Evolutionary conservation across 441 rosid species (phyloP).

Genomic region (Erodium texanum): DNA sequence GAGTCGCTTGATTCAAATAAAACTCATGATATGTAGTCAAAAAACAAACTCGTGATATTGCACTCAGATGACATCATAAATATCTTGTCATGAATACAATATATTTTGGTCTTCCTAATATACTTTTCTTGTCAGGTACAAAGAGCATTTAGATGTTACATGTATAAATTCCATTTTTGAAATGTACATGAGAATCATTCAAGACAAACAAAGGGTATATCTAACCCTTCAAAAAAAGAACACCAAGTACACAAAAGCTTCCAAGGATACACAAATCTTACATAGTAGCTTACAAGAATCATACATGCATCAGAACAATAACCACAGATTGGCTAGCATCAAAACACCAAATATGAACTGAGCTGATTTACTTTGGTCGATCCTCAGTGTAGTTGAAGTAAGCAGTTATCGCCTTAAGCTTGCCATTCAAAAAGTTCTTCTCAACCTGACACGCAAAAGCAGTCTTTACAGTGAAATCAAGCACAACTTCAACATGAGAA

Average conservation of each 20-base stretch:
- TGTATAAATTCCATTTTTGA: no score
- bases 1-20: no score
- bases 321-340: no score
- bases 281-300: neutral
- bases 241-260: neutral
- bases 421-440: slow-evolving; percentile 76
- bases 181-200: neutral
- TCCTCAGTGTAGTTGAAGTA: slow-evolving; percentile 36
- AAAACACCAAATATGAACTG: neutral
- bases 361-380: slow-evolving; percentile 9
- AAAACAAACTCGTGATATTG: no score
- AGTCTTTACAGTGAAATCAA: slow-evolving; percentile 2
- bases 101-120: no score
- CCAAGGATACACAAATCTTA: neutral
- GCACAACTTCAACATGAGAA: neutral
- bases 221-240: no score
- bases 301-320: no score
- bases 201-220: neutral
- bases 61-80: no score
- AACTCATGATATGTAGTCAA: no score
- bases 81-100: no score
- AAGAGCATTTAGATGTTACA: no score
- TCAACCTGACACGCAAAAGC: slow-evolving; percentile 48
- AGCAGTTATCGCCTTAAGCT: slow-evolving; percentile 80
- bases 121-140: no score